These are phyloP conservation scores for Ceratobasidium sp. DNA, from an alignment of 1,284 basidiomycete genomes.

Conservation along the genomic window DNA sequence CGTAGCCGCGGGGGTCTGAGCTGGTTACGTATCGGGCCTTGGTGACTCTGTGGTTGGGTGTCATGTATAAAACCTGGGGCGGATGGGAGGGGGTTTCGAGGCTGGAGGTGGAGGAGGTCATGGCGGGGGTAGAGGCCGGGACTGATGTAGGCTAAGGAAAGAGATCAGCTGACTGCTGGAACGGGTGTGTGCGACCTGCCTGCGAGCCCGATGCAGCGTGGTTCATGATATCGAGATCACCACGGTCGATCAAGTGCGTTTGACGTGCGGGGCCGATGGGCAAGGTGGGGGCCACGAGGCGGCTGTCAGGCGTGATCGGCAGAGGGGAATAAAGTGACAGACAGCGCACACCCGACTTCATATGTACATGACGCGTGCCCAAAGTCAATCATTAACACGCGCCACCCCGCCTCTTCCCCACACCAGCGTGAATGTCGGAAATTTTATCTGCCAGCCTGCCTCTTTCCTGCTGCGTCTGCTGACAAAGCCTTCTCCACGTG, in stretches of 20 bases:
- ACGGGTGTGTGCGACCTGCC: slow-evolving; percentile 6
- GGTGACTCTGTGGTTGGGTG: slow-evolving; percentile 38
- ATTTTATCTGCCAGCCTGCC: slow-evolving; percentile 24
- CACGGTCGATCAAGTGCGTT: slow-evolving; percentile 17
- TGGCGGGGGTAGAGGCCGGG: neutral
- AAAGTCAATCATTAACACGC: slow-evolving; percentile 27
- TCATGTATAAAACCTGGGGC: slow-evolving; percentile 36
- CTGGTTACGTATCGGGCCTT: slow-evolving; percentile 79
- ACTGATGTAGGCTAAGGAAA: slow-evolving; percentile 13
- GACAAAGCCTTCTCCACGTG: slow-evolving; percentile 11
- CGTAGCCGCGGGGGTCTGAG: slow-evolving; percentile 84
- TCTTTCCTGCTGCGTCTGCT: neutral
- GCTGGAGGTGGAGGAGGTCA: slow-evolving; percentile 1
- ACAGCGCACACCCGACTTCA: neutral
- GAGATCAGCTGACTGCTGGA: slow-evolving; percentile 22
- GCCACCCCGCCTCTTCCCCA: slow-evolving; percentile 25
- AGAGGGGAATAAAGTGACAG: neutral
- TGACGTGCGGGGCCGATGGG: slow-evolving; percentile 24
- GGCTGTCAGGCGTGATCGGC: slow-evolving; percentile 13
- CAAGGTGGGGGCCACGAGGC: slow-evolving; percentile 27
- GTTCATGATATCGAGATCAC: slow-evolving; percentile 25
- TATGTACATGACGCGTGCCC: slow-evolving; percentile 29
- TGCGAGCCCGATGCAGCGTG: slow-evolving; percentile 31
- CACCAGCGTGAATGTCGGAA: slow-evolving; percentile 24
- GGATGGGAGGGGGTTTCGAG: slow-evolving; percentile 23